Base-by-base conservation (phyloP, 208 protist species). In the Angomonas ambiguus region DNA sequence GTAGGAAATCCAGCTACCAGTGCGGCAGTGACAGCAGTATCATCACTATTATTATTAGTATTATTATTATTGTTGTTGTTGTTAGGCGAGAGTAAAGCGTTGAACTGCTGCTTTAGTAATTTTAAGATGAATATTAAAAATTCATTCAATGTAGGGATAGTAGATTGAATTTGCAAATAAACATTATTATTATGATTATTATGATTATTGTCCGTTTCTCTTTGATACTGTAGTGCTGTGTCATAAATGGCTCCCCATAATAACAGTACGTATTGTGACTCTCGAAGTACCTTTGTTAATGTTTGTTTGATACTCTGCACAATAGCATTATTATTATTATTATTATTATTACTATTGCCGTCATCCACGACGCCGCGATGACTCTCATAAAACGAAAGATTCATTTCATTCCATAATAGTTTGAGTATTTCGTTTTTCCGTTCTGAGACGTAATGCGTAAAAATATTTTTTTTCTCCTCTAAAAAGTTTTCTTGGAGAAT, bases 331-430 rank as follows among this genome's bases (percentile, higher is more conserved):
- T 45, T 45, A 45, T 45, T 45, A 45, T 45, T 45, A 45, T 45
- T 45, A 45, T 45, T 45, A 45, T 45, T 45, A 45, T 45, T 45
- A 45, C 16, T 45, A n/a, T n/a, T n/a, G n/a, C n/a, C n/a, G n/a
- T n/a, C n/a, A n/a, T n/a, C n/a, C n/a, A n/a, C n/a, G n/a, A n/a
- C n/a, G n/a, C n/a, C n/a, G n/a, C n/a, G 41, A 11, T 48, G 41
- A 48, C 41, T 45, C 16, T 16, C 38, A 45, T 45, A n/a, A 45
- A 45, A 45, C 16, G 16, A 45, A n/a, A 22, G 49, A 56, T 56
- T 18, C 25, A 30, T 56, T 56, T 56, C 49, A 5, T 5, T 20
- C 24, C 5, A 56, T 28, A 30, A 5, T 5, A 30, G 16, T 56
- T 56, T 56, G 16, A 56, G 27, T 56, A 27, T 30, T 56, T 56